Evolutionary conservation across 192 early-diverging fungal species (phyloP), one percentile per base, ranked within the genome.

Genomic region (Pecoramyces ruminantium): DNA sequence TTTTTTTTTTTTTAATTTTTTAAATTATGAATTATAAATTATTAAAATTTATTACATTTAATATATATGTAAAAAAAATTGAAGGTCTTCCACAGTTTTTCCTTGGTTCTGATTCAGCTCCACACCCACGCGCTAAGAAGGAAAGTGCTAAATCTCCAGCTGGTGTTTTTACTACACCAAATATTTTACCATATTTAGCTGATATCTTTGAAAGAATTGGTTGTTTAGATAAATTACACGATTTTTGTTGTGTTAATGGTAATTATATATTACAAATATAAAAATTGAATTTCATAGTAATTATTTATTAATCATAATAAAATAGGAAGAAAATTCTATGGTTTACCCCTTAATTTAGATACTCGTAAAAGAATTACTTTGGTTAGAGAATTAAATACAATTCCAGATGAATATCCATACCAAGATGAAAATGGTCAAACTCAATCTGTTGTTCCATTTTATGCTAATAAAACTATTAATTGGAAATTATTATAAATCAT

Each of bases 81-180:
- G 27, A 25, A 87, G 93, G 94, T 28, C 97, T 97, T 83, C 95
- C 95, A 21, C 90, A 95, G 3, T 99, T 99, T 90, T 99, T 99
- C 89, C 86, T 99, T 16, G 97, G 97, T 28, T 97, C 95, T 30
- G 97, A 99, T 82, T 96, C 95, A 6, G 97, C 97, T 1, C 97
- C 97, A 28, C 97, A 99, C 79, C 96, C 96, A 18, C 92, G 92
- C 13, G 86, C 89, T 78, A 87, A 88, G 78, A 99, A 99, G 85
- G 96, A 99, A 84, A 91, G 91, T 28, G 90, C 92, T 17, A 87
- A 88, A 12, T 90, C 96, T 8, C 90, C 88, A 78, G 97, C 97
- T 8, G 97, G 97, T 78, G 96, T 99, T 4, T 99, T 96, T 81
- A 96, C 95, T 14, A 93, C 94, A 9, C 95, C 95, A 27, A 87